phyloP scores from a whole-genome alignment of 805 yeast genomes.

The Millerozyma acaciae region DNA sequence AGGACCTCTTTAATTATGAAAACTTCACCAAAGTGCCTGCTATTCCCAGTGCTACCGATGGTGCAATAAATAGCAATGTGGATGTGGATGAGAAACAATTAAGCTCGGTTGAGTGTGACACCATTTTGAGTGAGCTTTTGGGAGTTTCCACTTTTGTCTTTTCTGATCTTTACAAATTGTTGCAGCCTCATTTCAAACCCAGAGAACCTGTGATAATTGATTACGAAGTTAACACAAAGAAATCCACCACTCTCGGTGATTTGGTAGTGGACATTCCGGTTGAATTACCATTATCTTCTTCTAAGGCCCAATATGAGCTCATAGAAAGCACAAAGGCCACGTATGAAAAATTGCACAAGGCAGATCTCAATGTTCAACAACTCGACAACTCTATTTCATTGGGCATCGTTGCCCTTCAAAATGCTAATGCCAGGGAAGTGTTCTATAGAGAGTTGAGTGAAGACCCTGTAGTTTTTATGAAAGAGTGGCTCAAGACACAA shows the following conservation, averaged over 20 bases:
- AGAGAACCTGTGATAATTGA: slow-evolving; percentile 75
- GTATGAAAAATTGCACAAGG: slow-evolving; percentile 40
- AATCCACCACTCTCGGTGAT: slow-evolving; percentile 77
- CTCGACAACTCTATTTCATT: slow-evolving; percentile 42
- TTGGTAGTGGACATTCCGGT: slow-evolving; percentile 66
- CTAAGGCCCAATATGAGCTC: slow-evolving; percentile 34
- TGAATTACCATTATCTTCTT: slow-evolving; percentile 36
- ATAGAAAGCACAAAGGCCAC: slow-evolving; percentile 34
- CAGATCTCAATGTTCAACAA: slow-evolving; percentile 42
- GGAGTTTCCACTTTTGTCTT: slow-evolving; percentile 56
- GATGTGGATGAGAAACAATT: slow-evolving; percentile 30
- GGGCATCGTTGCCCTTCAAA: slow-evolving; percentile 51
- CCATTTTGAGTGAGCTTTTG: slow-evolving; percentile 42
- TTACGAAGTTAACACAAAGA: slow-evolving; percentile 72
- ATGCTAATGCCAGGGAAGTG: slow-evolving; percentile 61
- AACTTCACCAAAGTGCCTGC: slow-evolving; percentile 35
- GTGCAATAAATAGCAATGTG: slow-evolving; percentile 13
- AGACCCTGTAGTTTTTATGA: slow-evolving; percentile 73
- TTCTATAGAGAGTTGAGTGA: slow-evolving; percentile 72
- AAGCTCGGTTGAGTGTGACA: slow-evolving; percentile 39
- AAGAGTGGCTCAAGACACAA: slow-evolving; percentile 74
- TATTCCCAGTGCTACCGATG: slow-evolving; percentile 22
- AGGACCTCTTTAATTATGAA: slow-evolving; percentile 45
- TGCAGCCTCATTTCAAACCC: slow-evolving; percentile 71
- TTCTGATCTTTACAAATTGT: slow-evolving; percentile 65